Percentiles rank a stretch among this genome's conserved stretches.
Conservation (phyloP, 805 yeast species). For the Metschnikowia noctiluminum region DNA sequence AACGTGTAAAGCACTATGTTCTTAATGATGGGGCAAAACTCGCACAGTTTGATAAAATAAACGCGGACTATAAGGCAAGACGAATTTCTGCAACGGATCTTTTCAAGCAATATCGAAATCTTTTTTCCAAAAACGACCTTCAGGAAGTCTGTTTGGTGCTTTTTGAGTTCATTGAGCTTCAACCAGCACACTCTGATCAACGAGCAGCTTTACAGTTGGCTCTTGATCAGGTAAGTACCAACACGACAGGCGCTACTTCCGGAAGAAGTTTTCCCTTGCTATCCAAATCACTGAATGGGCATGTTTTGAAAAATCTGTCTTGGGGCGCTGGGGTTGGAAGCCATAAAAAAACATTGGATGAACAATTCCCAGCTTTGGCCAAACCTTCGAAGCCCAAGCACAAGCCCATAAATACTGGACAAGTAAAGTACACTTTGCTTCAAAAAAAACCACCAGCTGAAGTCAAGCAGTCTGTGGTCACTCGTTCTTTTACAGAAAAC, state of each 20-base stretch:
- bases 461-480: conserved; percentile 10
- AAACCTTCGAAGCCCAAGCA: conserved; percentile 23
- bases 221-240: conserved; percentile 17
- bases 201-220: conserved; percentile 34
- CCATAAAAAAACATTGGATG: conserved; percentile 15
- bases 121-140: conserved; percentile 41
- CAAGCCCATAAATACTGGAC: conserved; percentile 23
- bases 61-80: conserved; percentile 45
- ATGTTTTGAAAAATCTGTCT: conserved; percentile 15
- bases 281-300: conserved; percentile 20
- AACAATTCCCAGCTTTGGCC: conserved; percentile 34
- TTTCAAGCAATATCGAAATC: conserved; percentile 38
- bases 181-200: conserved; percentile 45
- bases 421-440: conserved; percentile 33
- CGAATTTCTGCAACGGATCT: conserved; percentile 48
- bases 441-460: conserved; percentile 18
- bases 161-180: conserved; percentile 58
- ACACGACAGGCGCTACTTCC: conserved; percentile 13
- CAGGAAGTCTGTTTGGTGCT: conserved; percentile 57
- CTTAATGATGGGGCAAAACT: conserved; percentile 48
- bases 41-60: conserved; percentile 47
- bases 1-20: conserved; percentile 79
- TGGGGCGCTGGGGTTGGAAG: conserved; percentile 24
- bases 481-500: conserved; percentile 19
- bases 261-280: conserved; percentile 45